phyloP scores from a whole-genome alignment of 2,329 filamentous ascomycete genomes.

The Alternaria ethzedia region DNA sequence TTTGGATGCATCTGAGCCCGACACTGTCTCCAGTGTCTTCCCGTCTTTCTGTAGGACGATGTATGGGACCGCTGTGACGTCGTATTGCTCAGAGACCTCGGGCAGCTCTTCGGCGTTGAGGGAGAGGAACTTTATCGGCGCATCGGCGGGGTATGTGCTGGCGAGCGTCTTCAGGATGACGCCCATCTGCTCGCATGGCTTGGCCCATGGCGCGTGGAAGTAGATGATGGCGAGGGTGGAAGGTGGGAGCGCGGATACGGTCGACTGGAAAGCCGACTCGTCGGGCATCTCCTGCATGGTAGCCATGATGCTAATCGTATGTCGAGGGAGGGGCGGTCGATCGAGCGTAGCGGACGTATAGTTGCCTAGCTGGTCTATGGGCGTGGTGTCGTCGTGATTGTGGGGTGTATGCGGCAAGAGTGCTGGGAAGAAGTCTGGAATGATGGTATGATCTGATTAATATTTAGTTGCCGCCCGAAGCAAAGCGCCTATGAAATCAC shows the following conservation, averaged over 20 bases:
- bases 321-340: background rate
- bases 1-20: conserved; percentile 85
- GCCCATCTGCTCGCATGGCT: conserved; percentile 93
- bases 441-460: conserved; percentile 8
- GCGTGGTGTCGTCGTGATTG: background rate
- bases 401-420: background rate
- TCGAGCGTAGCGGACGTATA: background rate
- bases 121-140: conserved; percentile 81
- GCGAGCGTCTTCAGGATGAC: conserved; percentile 86
- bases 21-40: conserved; percentile 81
- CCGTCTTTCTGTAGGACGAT: conserved; percentile 81
- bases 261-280: conserved; percentile 74
- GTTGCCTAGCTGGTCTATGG: background rate
- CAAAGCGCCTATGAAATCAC: conserved; percentile 3
- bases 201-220: conserved; percentile 97
- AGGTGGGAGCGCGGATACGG: conserved; percentile 70
- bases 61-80: conserved; percentile 93
- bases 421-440: background rate
- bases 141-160: conserved; percentile 76
- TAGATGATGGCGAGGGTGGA: conserved; percentile 82
- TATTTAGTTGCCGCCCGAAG: conserved; percentile 11
- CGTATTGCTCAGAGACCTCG: conserved; percentile 89
- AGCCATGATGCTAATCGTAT: conserved; percentile 34
- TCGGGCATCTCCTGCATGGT: conserved; percentile 78
- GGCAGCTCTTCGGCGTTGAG: conserved; percentile 94